Evolutionary conservation across 768 basidiomycete species (phyloP), one percentile per base, ranked within the genome.

Genomic region (Phlegmacium glaucopus): DNA sequence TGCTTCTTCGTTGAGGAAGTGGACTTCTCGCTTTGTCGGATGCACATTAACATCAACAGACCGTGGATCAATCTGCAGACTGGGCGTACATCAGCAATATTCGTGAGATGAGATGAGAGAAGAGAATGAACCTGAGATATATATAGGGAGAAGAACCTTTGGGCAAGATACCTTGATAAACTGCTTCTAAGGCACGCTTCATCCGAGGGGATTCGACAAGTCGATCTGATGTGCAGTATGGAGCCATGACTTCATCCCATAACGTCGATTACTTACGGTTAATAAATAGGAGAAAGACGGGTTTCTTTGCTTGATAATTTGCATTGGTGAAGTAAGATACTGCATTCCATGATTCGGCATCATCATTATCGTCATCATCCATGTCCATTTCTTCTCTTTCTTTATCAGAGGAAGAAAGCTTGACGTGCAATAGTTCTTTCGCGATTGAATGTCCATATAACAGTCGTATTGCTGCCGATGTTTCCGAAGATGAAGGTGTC

Each of bases 41-140:
- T 97, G 94, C 7, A 98, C 93, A 57, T 99, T 99, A 45, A 97
- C 94, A 57, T 99, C 96, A 13, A 99, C 87, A 18, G 87, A 83
- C 26, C 82, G 77, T 0, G 94, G 92, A 51, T 93, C 85, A 55
- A 97, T 85, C 35, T 83, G 74, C 36, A 98, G 65, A 55, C 94
- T 94, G 50, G 22, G 10, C 18, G 39, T 39, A 36, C 18, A 41
- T 47, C 38, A 22, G 35, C 27, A 47, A 11, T 42, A 11, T 51
- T 25, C 4, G 10, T 26, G 32, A 27, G 10, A 38, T 11, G 16
- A 29, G 4, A 28, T 37, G n/a, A 17, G 9, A 49, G 10, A 5
- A 30, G 22, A 13, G 22, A 28, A 52, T 70, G n/a, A 49, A 92
- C 94, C 91, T 93, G 32, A 97, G 72, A 64, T 98, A 98, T n/a